phyloP scores from a whole-genome alignment of 768 basidiomycete genomes.

The Amanita polypyramis region DNA sequence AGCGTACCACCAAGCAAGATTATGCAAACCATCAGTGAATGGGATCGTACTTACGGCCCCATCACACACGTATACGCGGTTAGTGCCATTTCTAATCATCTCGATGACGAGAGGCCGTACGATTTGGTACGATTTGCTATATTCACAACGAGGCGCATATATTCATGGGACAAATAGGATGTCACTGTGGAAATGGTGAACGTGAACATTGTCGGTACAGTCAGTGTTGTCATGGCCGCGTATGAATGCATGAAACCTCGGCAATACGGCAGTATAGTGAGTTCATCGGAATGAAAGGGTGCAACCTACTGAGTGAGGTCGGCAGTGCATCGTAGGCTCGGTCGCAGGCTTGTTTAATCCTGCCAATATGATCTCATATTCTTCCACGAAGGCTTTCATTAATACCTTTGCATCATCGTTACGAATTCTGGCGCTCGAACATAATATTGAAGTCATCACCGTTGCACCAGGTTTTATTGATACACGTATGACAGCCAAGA shows the following conservation, averaged over 20 bases:
- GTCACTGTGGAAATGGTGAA: constrained; percentile 17
- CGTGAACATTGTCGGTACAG: constrained; percentile 19
- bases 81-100: constrained; percentile 17
- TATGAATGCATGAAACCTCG: constrained; percentile 22
- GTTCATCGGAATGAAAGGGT: neutral
- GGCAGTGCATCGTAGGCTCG: constrained; percentile 21
- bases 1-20: constrained; percentile 13
- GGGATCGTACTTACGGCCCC: constrained; percentile 20
- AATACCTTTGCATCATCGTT: constrained; percentile 21
- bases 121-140: constrained; percentile 12
- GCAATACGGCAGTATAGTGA: constrained; percentile 20
- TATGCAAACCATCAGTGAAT: constrained; percentile 10
- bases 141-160: neutral
- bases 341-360: constrained; percentile 18
- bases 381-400: constrained; percentile 21
- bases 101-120: constrained; percentile 12
- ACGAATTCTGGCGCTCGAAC: constrained; percentile 16
- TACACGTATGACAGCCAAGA: constrained; percentile 17
- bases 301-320: neutral
- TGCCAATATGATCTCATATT: constrained; percentile 22
- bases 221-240: constrained; percentile 16
- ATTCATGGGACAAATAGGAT: constrained; percentile 11
- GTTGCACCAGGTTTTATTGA: constrained; percentile 20
- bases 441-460: constrained; percentile 17
- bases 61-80: constrained; percentile 23